These are phyloP conservation scores for Coemansia sp. DNA, from an alignment of 192 early-diverging fungal species.

Conservation along the genomic window DNA sequence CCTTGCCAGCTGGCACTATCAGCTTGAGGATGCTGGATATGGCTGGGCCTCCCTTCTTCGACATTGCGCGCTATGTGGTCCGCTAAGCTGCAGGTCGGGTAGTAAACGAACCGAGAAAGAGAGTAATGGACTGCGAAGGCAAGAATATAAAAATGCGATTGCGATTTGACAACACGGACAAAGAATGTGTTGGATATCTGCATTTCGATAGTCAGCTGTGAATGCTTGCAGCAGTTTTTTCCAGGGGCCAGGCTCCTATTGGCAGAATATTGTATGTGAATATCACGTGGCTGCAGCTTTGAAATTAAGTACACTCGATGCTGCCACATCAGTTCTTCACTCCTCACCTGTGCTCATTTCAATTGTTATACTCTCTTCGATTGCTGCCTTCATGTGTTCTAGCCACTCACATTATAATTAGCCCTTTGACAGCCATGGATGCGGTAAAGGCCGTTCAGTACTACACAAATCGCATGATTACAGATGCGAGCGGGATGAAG, in stretches of 20 bases:
- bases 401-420: too few species aligned
- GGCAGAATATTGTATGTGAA: too few species aligned
- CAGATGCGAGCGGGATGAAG: conserved; percentile 94
- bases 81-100: too few species aligned
- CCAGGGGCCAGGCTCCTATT: too few species aligned
- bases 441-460: conserved; percentile 74
- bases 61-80: conserved; percentile 23
- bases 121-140: neutral
- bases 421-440: conserved; percentile 56
- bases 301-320: too few species aligned
- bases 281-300: too few species aligned
- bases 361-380: neutral
- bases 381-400: neutral
- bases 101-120: neutral
- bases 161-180: too few species aligned
- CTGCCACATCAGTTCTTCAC: too few species aligned
- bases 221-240: too few species aligned
- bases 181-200: too few species aligned
- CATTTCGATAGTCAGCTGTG: too few species aligned
- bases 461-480: conserved; percentile 90
- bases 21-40: conserved; percentile 60
- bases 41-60: conserved; percentile 43
- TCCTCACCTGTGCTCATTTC: neutral
- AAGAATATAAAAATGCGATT: too few species aligned
- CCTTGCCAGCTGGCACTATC: conserved; percentile 87